phyloP scores from a whole-genome alignment of 495 filamentous ascomycete genomes.

The Terfezia boudieri region DNA sequence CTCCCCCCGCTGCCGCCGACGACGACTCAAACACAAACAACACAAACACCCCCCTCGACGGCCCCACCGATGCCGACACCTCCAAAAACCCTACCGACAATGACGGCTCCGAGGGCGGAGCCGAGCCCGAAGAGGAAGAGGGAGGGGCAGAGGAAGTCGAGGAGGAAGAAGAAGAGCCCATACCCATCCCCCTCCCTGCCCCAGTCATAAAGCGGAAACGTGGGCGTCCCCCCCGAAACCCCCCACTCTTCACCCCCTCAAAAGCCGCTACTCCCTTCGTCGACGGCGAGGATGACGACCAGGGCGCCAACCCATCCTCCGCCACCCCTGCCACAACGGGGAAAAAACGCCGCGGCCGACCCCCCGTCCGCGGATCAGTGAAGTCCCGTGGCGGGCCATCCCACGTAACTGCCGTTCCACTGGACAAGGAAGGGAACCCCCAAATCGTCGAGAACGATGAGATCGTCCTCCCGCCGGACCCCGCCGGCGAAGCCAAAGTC shows the following conservation, averaged over 20 bases:
- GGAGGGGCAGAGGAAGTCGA: constrained; percentile 25
- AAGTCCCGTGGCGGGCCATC: constrained; percentile 47
- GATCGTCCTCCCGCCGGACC: constrained; percentile 64
- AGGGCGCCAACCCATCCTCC: constrained; percentile 9
- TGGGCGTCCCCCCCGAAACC: background rate
- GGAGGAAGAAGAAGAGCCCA: constrained; percentile 16
- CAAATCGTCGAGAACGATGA: constrained; percentile 84
- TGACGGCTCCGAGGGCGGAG: background rate
- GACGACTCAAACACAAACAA: too few relatives aligned
- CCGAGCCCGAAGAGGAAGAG: constrained; percentile 16
- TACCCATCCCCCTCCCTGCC: constrained; percentile 4
- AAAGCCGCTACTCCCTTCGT: background rate
- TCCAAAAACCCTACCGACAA: background rate
- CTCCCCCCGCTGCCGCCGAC: too few relatives aligned
- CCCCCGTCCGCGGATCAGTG: constrained; percentile 46
- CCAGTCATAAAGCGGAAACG: background rate
- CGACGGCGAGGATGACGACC: constrained; percentile 6
- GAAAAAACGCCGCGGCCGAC: constrained; percentile 62
- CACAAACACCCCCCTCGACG: too few relatives aligned
- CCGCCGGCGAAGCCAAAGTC: constrained; percentile 79
- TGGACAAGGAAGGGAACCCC: constrained; percentile 88
- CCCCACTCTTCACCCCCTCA: background rate
- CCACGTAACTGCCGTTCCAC: constrained; percentile 55
- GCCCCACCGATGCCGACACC: too few relatives aligned
- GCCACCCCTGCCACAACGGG: constrained; percentile 34